Evolutionary conservation across 2,329 filamentous ascomycete species (phyloP), one percentile per base, ranked within the genome.

Genomic region (Bipolaris gigantea): DNA sequence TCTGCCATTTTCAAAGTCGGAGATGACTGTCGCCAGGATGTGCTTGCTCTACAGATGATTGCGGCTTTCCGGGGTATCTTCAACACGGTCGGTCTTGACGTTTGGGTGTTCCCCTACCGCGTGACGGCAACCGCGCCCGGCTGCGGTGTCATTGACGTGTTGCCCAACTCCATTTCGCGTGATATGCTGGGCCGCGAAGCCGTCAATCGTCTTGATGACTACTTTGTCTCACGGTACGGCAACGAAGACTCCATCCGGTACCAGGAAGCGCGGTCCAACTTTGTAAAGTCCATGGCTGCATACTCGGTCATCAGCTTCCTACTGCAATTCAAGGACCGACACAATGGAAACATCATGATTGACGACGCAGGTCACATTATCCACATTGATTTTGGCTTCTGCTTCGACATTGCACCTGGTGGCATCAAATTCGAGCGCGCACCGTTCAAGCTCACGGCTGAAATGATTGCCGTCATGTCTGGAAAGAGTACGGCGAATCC

Each of bases 381-480:
- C 56, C 90, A 94, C 70, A 94, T 94, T 57, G 90, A 94, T 74
- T 99, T 99, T 70, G 94, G 94, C 9, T 99, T 99, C 83, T 97
- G 93, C 78, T 99, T 99, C 77, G 95, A 99, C 71, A 97, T 99
- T 65, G 94, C 92, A 1, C 94, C 94, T 0, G 94, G 94, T 43
- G 94, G 95, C 56, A 92, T 99, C 69, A 93, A 92, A 65, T 99
- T 99, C 71, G 94, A 99, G 80, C 89, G 94, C 21, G 94, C 94
- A 0, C 94, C 94, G 0, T 99, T 99, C 83, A 99, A 99, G 78
- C 85, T 99, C 50, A 99, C 94, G 0, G 84, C 86, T 7, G 94
- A 99, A 74, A 99, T 99, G 95, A 84, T 99, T 55, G 90, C 92
- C n/a, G 94, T 99, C 65, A 97, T 99, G 93, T 93, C 94, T 48